Evolutionary conservation across 805 yeast genomes (phyloP).

Genomic region (Pichia heedii): DNA sequence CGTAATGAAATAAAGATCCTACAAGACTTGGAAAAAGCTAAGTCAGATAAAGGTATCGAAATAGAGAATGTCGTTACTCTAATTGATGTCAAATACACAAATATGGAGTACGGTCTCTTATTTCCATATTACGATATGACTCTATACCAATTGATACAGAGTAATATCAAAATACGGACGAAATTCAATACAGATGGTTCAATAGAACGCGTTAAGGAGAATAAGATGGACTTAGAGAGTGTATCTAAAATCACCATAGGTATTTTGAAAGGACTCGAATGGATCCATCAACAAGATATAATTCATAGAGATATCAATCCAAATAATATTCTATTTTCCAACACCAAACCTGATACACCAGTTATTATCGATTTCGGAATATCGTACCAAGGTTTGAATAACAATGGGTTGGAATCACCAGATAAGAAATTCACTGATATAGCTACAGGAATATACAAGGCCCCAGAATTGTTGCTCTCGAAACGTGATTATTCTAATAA

Average conservation of each 20-base stretch:
- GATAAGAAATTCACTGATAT: slow-evolving; percentile 44
- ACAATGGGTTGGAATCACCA: slow-evolving; percentile 57
- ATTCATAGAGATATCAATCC: slow-evolving; percentile 74
- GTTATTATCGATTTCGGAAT: slow-evolving; percentile 36
- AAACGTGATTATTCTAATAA: slow-evolving; percentile 41
- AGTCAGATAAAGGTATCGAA: background rate
- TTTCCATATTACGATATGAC: slow-evolving; percentile 33
- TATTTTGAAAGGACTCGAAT: slow-evolving; percentile 40
- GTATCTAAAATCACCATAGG: slow-evolving; percentile 28
- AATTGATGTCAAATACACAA: slow-evolving; percentile 10
- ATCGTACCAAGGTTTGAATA: slow-evolving; percentile 34
- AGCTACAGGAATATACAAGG: slow-evolving; percentile 57
- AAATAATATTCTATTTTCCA: slow-evolving; percentile 40
- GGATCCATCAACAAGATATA: slow-evolving; percentile 59
- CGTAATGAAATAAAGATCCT: slow-evolving; percentile 36
- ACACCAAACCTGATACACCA: slow-evolving; percentile 19
- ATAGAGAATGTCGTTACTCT: slow-evolving; percentile 11
- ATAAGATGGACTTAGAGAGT: slow-evolving; percentile 12
- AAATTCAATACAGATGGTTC: slow-evolving; percentile 15
- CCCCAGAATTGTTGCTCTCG: slow-evolving; percentile 68
- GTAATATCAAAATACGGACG: slow-evolving; percentile 25
- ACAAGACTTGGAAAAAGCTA: slow-evolving; percentile 10
- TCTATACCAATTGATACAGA: slow-evolving; percentile 28
- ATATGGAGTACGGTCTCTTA: slow-evolving; percentile 32
- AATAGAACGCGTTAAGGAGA: slow-evolving; percentile 2